These are phyloP conservation scores for Cladophialophora yegresii DNA, from an alignment of 2,329 filamentous ascomycete species.

Conservation along the genomic window DNA sequence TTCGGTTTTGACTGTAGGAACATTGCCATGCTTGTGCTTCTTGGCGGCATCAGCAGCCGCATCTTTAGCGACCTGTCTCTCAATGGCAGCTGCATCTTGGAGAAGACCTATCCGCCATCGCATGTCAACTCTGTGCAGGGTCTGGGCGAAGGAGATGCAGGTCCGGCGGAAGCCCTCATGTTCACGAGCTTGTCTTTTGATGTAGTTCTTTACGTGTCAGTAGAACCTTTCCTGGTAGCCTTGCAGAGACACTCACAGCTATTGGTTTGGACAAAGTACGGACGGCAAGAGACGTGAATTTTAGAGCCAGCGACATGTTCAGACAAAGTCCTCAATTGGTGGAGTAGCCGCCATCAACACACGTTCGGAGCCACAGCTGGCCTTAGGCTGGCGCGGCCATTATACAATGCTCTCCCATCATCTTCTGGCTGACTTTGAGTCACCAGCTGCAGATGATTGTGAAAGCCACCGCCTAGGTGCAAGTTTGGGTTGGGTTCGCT, in stretches of 20 bases:
- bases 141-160: constrained; percentile 65
- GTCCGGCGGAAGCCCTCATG: constrained; percentile 65
- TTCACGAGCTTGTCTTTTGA: constrained; percentile 68
- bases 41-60: constrained; percentile 57
- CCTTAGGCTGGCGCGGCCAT: background rate
- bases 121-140: constrained; percentile 68
- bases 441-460: background rate
- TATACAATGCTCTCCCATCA: background rate
- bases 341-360: background rate
- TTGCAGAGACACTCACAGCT: constrained; percentile 53
- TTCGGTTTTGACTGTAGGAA: constrained; percentile 64
- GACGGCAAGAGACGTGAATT: constrained; percentile 65
- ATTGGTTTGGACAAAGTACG: constrained; percentile 69
- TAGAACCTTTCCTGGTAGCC: background rate
- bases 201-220: constrained; percentile 57
- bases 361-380: background rate
- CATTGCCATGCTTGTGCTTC: constrained; percentile 55
- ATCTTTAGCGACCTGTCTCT: constrained; percentile 50
- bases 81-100: constrained; percentile 59
- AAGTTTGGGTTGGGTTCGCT: constrained; percentile 1
- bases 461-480: background rate
- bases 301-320: constrained; percentile 56
- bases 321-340: background rate
- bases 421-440: background rate
- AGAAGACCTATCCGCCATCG: constrained; percentile 66